Evolutionary conservation across 148 eudicot species (phyloP), one percentile per base, ranked within the genome.

Genomic region (Persicaria tinctoria): DNA sequence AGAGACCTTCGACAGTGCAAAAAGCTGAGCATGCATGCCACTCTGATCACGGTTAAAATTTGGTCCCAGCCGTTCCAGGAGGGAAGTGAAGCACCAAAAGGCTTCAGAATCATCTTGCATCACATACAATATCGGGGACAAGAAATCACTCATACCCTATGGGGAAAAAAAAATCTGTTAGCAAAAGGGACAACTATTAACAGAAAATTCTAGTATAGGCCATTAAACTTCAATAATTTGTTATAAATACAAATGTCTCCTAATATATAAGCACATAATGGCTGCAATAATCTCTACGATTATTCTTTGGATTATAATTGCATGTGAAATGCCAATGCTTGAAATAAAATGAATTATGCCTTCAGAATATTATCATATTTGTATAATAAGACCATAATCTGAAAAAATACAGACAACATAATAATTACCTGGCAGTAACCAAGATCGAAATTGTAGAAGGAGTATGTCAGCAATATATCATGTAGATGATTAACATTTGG

Each of bases 371-470:
- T 63, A 38, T 44, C 44, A 38, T 47, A 44, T 9, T 41, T 64
- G 48, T 38, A 38, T 38, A 66, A 9, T 41, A 66, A 66, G 48
- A 27, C 70, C 48, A 38, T 47, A 66, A 66, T 44, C 48, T 38
- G 18, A 66, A 66, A 66, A 44, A n/a, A 63, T 62, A 46, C n/a
- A 45, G 54, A 51, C 9, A 47, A 46, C 53, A 70, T 5, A 70
- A 70, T 47, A 77, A 59, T 66, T 88, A 95, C 99, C 99, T 95
- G 99, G 85, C 99, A 95, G 79, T 95, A 95, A 74, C 99, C 99
- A 55, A 92, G 96, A 84, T 95, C 99, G 79, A 95, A 95, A 83
- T 95, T 95, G 93, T 92, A 92, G 83, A 95, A 92, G n/a, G 99
- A 95, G 83, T 90, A 95, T 9, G 97, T 92, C 81, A 95, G 83